These are phyloP conservation scores for Cucumis sativus DNA, from an alignment of 306 rosid species.

Conservation along the genomic window Cucumber_9930_V3 NC_026658.2:10829501-10830000, in stretches of 20 bases:
- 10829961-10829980: background rate
- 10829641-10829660: conserved; percentile 27
- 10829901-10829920: background rate
- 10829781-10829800: background rate
- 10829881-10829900: background rate
- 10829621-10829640: conserved; percentile 25
- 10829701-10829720: conserved; percentile 17
- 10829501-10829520: conserved; percentile 1
- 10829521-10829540: conserved; percentile 49
- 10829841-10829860: background rate
- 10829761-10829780: background rate
- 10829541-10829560: conserved; percentile 57
- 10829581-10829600: conserved; percentile 27
- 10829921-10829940: background rate
- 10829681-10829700: conserved; percentile 22
- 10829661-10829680: conserved; percentile 13
- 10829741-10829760: conserved; percentile 13
- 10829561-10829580: conserved; percentile 33
- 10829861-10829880: background rate
- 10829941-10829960: background rate
- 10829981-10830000: background rate
- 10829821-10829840: background rate
- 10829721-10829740: conserved; percentile 22
- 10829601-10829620: conserved; percentile 17
- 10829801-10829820: background rate